Evolutionary conservation across 2,329 filamentous ascomycete genomes (phyloP), one percentile per base, ranked within the genome.

Genomic region (Aspergillus bombycis): DNA sequence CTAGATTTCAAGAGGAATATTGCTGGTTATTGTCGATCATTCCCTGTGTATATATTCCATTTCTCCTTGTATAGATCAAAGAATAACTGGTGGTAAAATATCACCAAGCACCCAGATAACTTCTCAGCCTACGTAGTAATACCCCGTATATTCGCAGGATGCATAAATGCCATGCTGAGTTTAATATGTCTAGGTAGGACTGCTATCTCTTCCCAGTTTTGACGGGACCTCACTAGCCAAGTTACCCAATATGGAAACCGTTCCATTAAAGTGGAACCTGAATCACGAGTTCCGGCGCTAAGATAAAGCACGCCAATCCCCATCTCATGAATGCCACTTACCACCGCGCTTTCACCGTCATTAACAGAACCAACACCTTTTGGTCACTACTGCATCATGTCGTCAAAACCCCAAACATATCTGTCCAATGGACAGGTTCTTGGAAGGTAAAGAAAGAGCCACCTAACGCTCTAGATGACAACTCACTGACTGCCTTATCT

Each of bases 391-490:
- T 54, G 19, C 63, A 74, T 54, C 61, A 80, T 80, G 79, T 71
- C 78, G 19, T 61, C 71, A 12, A 69, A 74, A 36, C 67, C 69
- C 19, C 67, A 67, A 58, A 73, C 75, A 3, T 81, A 81, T 58
- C 66, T 81, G 38, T 80, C 79, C 14, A 75, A 77, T 57, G 80
- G 80, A 32, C 73, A 77, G 60, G 70, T 78, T 21, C 73, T 80
- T 5, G 65, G 74, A 62, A 73, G 68, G 79, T 80, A 67, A 65
- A 62, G 12, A 46, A 21, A 58, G 26, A 30, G 46, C 28, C 52
- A 61, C 16, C 26, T 1, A 19, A n/a, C 9, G 30, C 12, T 26
- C 9, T 26, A 4, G 52, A 36, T 38, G 6, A 19, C 11, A 16
- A 11, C 23, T 38, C 52, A 55, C 45, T 26, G 26, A 28, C 26